Evolutionary conservation across 148 eudicot genomes (phyloP).

Genomic region (Rhododendron ovatum): DNA sequence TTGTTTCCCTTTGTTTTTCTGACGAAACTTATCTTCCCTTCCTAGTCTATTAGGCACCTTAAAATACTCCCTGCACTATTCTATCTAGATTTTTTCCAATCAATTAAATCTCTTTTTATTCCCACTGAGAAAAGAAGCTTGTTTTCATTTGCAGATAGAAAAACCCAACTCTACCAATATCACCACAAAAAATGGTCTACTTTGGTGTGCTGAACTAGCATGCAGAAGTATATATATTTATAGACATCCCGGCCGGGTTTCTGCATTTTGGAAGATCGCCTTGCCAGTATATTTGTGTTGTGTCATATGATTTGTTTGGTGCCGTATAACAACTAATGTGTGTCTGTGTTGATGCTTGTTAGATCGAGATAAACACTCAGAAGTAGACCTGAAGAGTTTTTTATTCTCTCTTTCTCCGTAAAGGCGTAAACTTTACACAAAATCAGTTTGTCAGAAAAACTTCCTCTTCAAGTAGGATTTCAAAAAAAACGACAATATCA

Average conservation of each 20-base stretch:
- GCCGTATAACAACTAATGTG: background rate
- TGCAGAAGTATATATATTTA: background rate
- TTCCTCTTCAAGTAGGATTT: background rate
- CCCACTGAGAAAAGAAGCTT: background rate
- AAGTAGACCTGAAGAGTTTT: background rate
- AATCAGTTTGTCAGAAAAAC: background rate
- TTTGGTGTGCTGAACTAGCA: background rate
- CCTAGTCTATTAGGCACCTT: background rate
- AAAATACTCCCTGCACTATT: background rate
- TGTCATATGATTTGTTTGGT: background rate
- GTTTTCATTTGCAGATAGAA: background rate
- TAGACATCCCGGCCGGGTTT: background rate
- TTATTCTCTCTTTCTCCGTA: background rate
- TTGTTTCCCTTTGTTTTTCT: background rate
- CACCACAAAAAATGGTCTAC: background rate
- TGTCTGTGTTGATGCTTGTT: background rate
- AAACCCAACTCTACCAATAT: background rate
- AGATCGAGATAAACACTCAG: background rate
- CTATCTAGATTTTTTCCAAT: background rate
- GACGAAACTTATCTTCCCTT: background rate
- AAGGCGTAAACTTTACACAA: background rate
- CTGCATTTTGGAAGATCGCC: background rate
- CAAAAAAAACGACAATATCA: background rate
- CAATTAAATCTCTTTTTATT: background rate
- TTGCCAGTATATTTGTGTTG: background rate